These are phyloP conservation scores for Leishmania mexicana DNA, from an alignment of 208 protist genomes.

Conservation along the genomic window DNA sequence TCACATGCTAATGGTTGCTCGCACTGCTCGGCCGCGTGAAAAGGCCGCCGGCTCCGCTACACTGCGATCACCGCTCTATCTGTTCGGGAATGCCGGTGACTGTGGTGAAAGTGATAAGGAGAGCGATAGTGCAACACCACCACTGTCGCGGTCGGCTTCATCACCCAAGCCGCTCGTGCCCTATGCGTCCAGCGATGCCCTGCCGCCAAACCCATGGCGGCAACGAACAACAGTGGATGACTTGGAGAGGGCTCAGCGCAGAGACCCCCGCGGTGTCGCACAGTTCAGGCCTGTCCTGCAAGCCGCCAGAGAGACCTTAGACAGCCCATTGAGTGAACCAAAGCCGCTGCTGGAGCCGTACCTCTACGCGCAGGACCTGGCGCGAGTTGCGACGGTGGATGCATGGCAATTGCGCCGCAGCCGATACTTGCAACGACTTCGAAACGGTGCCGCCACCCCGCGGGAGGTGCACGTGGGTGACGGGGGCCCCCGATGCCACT, in stretches of 20 bases:
- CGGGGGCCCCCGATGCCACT: background rate
- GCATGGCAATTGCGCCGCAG: conserved; percentile 21
- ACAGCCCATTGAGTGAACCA: no score
- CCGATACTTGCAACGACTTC: conserved; percentile 29
- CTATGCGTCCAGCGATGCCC: background rate
- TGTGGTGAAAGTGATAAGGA: background rate
- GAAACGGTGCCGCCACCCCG: conserved; percentile 8
- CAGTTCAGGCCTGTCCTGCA: conserved; percentile 9
- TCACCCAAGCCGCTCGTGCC: background rate
- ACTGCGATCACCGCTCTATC: background rate
- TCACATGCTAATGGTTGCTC: background rate
- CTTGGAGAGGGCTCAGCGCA: conserved; percentile 5
- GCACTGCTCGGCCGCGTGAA: background rate
- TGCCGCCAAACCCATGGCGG: conserved; percentile 13
- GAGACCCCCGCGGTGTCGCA: conserved; percentile 8
- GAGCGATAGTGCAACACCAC: background rate
- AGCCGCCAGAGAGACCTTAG: background rate
- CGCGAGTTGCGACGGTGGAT: conserved; percentile 12
- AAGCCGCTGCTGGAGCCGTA: conserved; percentile 30
- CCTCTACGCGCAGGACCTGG: conserved; percentile 15
- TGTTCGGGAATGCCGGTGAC: background rate
- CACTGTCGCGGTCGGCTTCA: background rate
- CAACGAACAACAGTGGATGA: conserved; percentile 2
- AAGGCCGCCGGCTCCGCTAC: background rate
- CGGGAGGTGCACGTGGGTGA: background rate